Evolutionary conservation across 108 stramenopile genomes (phyloP), one percentile per base, ranked within the genome.

Genomic region (Skeletonema potamos): DNA sequence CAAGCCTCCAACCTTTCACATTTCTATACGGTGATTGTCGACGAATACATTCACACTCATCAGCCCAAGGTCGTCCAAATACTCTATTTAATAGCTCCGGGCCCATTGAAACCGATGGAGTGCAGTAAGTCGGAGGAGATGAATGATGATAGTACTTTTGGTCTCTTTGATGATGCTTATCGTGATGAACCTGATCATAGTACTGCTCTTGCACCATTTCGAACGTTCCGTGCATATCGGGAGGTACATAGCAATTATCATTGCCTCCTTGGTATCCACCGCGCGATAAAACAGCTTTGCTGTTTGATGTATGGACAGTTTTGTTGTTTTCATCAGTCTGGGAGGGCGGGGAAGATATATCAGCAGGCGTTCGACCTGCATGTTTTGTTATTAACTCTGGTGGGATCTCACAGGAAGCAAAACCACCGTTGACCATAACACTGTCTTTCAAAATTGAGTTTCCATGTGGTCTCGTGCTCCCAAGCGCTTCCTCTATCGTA

Each of bases 1-100:
- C 90, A 26, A 93, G 79, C 55, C 81, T 80, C 94, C 94, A 96
- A 8, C 92, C 92, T 24, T 86, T 64, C 27, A 90, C 78, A 55
- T 93, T 82, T 18, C 90, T 87, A 51, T 76, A 93, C 2, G 89
- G 89, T 5, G 94, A 93, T 51, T 83, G 74, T 33, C 87, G 78
- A 18, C 89, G 82, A 59, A 92, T 85, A 56, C 83, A 85, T 59
- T 84, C 84, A 65, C 91, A 92, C 60, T 84, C 83, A 15, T 79
- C 85, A 10, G 56, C 75, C 93, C 91, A 94, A 34, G 87, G 79
- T 60, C 77, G 71, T 28, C 93, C 93, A 68, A 90, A 94, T 29
- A 92, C 84, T 69, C 66, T 89, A 62, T 92, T 84, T 28, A 94
- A 57, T 33, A 94, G 68, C 13, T 56, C 75, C n/a, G 71, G 66